Evolutionary conservation across 306 rosid genomes (phyloP), one percentile per base, ranked within the genome.

Genomic region (Senna siamea): DNA sequence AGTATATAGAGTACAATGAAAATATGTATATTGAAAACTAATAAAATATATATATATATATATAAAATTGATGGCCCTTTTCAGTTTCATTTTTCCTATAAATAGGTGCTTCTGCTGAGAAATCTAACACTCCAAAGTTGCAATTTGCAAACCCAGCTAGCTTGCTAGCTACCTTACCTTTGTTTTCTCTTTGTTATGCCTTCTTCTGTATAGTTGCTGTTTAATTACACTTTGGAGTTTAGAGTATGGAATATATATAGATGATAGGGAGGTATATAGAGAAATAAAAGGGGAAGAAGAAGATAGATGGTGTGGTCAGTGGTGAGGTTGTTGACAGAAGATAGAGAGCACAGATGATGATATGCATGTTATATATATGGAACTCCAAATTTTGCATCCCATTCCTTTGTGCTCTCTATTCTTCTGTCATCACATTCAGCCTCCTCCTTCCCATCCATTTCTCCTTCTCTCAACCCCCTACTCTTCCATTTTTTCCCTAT

Each of bases 321-420:
- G 79, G 89, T n/a, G 64, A 28, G 64, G 35, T 46, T 79, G 97
- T 89, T 93, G 98, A 93, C 97, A 91, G 98, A 93, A 93, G 98
- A 93, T 93, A 93, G 98, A 93, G 98, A 87, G 97, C 98, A 93
- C 98, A 63, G 86, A 93, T 41, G 85, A 71, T 84, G 79, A 78
- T 75, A 44, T 78, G 85, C 88, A 70, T 15, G 44, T 14, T 2
- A 70, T 15, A 5, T 30, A 32, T 7, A 28, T 44, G 70, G 38
- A 73, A 19, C 10, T 40, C 69, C 30, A 47, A 66, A 70, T 46
- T 48, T 68, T 80, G 88, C 83, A 81, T 78, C 20, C 47, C 68
- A 70, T 40, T 84, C 85, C 77, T 84, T 75, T 81, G 87, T 79
- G 87, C 87, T 83, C 87, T 79, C 87, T 83, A 83, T 9, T 41